Evolutionary conservation across 345 rosid species (phyloP).

Genomic region (Populus davidiana): DNA sequence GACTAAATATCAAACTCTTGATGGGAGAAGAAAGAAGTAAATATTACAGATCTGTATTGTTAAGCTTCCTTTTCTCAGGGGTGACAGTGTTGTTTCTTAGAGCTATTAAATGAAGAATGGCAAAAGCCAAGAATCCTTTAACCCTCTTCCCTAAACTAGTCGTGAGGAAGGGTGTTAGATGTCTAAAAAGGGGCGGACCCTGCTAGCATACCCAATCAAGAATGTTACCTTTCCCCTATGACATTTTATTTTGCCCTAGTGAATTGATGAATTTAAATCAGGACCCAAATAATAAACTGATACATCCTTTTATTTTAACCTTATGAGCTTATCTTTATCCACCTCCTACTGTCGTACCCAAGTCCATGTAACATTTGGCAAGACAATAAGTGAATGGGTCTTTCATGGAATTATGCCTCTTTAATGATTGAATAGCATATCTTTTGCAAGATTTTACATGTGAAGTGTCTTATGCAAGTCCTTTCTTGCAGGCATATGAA

Average conservation of each 20-base stretch:
- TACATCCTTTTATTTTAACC: neutral
- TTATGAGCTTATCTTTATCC: neutral
- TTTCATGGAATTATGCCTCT: neutral
- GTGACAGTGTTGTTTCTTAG: neutral
- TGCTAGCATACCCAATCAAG: neutral
- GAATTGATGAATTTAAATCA: neutral
- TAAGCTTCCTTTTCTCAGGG: neutral
- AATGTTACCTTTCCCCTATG: neutral
- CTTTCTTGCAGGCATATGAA: constrained; percentile 61
- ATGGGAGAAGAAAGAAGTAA: neutral
- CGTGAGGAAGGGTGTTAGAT: neutral
- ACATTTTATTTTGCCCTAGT: neutral
- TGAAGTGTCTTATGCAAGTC: constrained; percentile 13
- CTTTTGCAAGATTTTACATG: neutral
- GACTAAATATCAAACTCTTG: neutral
- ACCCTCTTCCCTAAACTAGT: neutral
- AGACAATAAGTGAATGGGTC: neutral
- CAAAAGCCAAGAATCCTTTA: neutral
- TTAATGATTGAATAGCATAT: neutral
- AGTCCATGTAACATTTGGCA: neutral
- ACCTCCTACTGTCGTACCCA: neutral
- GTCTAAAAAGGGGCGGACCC: neutral
- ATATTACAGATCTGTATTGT: neutral
- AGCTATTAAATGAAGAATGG: neutral
- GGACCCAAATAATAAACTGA: neutral